Evolutionary conservation across 2,329 filamentous ascomycete species (phyloP), one percentile per base, ranked within the genome.

Genomic region (Paraconiothyrium brasiliense): DNA sequence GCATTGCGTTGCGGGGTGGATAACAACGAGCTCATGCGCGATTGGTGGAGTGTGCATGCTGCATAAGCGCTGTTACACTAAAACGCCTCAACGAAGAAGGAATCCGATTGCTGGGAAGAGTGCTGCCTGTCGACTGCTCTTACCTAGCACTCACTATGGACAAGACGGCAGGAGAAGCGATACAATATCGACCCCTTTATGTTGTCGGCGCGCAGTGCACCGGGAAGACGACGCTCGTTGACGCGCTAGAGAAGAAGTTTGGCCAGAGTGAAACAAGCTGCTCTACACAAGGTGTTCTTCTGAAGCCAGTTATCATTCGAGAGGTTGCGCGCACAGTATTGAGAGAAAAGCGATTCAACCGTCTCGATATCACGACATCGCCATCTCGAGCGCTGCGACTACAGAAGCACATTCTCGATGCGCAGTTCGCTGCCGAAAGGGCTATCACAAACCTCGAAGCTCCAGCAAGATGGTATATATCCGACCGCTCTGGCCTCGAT

Each of bases 141-240:
- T 48, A 16, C 16, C 39, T 2, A 16, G 13, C 39, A 8, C 39
- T 46, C 16, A 30, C 14, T 27, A 41, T 49, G 27, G 27, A 16
- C 34, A 41, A 52, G 37, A 37, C 43, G 41, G 43, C 22, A 41
- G 44, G 51, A 32, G 22, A 57, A 34, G 43, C 50, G n/a, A 24
- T 9, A 7, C 30, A 58, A 54, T 22, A 10, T 20, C 56, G 54
- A 52, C 61, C 44, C 41, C 76, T 83, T 35, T 84, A 83, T 67
- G 77, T 84, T 41, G 72, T 82, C 34, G 81, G 82, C 2, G 77
- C 82, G 3, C 81, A 82, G 49, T 82, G 76, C 48, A 83, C 80
- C 1, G 82, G 82, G 41, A 84, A 83, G 63, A 83, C 80, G 1
- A 83, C 82, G 0, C 71, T 84, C 1, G 73, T 80, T 58, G 71